phyloP scores from a whole-genome alignment of 495 filamentous ascomycete genomes.

The Aspergillus mulundensis region DNA sequence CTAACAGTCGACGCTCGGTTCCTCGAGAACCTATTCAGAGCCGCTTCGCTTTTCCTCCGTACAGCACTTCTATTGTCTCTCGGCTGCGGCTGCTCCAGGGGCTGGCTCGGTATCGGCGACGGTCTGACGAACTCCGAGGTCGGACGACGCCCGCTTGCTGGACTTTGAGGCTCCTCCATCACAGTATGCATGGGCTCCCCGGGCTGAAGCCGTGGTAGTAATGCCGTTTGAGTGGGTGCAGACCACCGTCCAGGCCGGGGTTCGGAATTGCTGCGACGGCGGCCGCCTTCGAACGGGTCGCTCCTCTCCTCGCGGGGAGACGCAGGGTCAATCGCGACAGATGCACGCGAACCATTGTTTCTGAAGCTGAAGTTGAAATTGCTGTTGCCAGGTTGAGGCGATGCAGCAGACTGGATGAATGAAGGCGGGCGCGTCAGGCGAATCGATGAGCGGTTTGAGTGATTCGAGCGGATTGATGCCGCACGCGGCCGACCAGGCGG shows the following conservation, averaged over 20 bases:
- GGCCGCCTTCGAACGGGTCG: slow-evolving; percentile 28
- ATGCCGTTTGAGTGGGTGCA: slow-evolving; percentile 25
- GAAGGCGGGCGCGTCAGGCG: slow-evolving; percentile 36
- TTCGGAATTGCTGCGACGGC: slow-evolving; percentile 46
- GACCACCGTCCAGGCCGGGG: slow-evolving; percentile 41
- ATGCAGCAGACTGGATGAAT: neutral
- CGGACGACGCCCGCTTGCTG: slow-evolving; percentile 6
- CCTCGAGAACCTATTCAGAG: slow-evolving; percentile 31
- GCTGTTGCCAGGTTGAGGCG: slow-evolving; percentile 7
- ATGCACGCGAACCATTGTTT: slow-evolving; percentile 3
- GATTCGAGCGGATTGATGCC: slow-evolving; percentile 26
- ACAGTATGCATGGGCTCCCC: slow-evolving; percentile 35
- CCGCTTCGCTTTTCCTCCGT: slow-evolving; percentile 34
- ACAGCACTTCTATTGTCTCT: slow-evolving; percentile 21
- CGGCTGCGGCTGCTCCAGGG: neutral
- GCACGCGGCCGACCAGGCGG: slow-evolving; percentile 10
- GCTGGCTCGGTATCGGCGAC: slow-evolving; percentile 11
- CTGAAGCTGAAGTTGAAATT: neutral
- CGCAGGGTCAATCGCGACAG: neutral
- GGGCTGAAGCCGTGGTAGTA: slow-evolving; percentile 31
- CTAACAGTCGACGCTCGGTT: slow-evolving; percentile 35
- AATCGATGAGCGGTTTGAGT: slow-evolving; percentile 38
- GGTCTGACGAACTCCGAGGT: slow-evolving; percentile 7
- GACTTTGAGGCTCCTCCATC: slow-evolving; percentile 34
- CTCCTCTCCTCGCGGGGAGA: slow-evolving; percentile 23